Conservation (phyloP, 805 yeast genomes). For the Schwanniomyces yamadae region DNA sequence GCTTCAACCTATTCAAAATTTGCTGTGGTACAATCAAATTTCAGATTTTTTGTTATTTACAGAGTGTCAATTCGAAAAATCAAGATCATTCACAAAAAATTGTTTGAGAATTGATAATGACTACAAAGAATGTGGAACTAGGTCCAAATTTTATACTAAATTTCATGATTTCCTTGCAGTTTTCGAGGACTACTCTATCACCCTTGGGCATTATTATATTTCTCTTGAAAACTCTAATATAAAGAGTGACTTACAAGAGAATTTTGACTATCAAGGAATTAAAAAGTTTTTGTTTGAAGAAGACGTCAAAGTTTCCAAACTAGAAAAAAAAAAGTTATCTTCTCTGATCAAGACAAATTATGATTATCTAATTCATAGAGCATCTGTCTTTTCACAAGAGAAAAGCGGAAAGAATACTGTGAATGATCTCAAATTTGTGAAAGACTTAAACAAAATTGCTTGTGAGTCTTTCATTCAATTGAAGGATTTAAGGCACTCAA, state of each 20-base stretch:
- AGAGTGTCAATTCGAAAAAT: slow-evolving; percentile 50
- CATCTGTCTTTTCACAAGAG: slow-evolving; percentile 26
- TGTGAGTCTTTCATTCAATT: slow-evolving; percentile 40
- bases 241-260: slow-evolving; percentile 13
- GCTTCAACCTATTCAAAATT: slow-evolving; percentile 24
- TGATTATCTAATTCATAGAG: slow-evolving; percentile 40
- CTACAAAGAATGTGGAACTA: slow-evolving; percentile 52
- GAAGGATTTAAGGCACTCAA: slow-evolving; percentile 19
- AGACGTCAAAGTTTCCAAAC: slow-evolving; percentile 25
- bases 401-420: slow-evolving; percentile 13
- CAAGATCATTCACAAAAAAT: slow-evolving; percentile 53
- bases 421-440: slow-evolving; percentile 22
- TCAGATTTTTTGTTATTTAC: slow-evolving; percentile 44
- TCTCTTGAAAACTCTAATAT: slow-evolving; percentile 16
- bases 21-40: slow-evolving; percentile 22
- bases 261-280: slow-evolving; percentile 21
- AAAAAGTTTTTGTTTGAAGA: slow-evolving; percentile 25
- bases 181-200: slow-evolving; percentile 46
- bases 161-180: slow-evolving; percentile 38
- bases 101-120: slow-evolving; percentile 83
- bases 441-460: slow-evolving; percentile 34
- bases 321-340: slow-evolving; percentile 23
- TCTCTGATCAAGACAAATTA: slow-evolving; percentile 40
- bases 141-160: slow-evolving; percentile 54
- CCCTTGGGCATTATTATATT: slow-evolving; percentile 25